Base-by-base conservation (phyloP, 1,284 basidiomycete species). In the Puccinia horiana region DNA sequence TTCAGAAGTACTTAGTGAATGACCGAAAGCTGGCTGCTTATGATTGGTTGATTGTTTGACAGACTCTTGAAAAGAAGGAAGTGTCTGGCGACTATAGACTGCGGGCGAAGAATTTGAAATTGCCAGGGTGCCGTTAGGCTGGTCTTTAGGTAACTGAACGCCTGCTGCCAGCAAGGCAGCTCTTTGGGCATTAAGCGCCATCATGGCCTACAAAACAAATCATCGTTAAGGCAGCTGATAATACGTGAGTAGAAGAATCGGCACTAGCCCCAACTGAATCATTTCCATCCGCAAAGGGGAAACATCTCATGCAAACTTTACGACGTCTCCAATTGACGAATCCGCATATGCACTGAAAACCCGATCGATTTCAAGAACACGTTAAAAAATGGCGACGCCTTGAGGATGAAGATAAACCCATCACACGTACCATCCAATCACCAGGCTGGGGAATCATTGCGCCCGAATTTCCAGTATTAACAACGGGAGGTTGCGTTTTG, bases 301-400 rank as follows among this genome's bases (percentile, higher is more conserved):
- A 79, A 58, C 77, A 79, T 40, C 77, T 79, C 77, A 79, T 79
- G 54, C 77, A 79, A 11, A 79, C 77, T 79, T 79, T 79, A 18
- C 77, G 63, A n/a, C 77, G 58, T 40, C 77, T 69, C 77, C 77
- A 79, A 56, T 79, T 79, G 20, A 79, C 77, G 26, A 79, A 79
- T 35, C 77, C 77, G 37, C 77, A 79, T 35, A 79, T 79, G 20
- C 77, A 79, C 77, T 79, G 16, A 18, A 69, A 52, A 49, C 56
- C 18, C 23, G 2, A 29, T 29, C 35, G 29, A 76, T 40, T 35
- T 18, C 2, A 52, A 35, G 20, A 35, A 49, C 32, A 12, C 44
- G 20, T 47, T 32, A 32, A 52, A 2, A 35, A 40, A 20, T 12
- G n/a, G 23, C 8, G 54, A 37, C 37, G 32, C 23, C 32, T 35